A percentile compares a stretch with the other conserved stretches of the same genome.
Conservation (phyloP, 106 monocot genomes). For the Acorus gramineus region DNA sequence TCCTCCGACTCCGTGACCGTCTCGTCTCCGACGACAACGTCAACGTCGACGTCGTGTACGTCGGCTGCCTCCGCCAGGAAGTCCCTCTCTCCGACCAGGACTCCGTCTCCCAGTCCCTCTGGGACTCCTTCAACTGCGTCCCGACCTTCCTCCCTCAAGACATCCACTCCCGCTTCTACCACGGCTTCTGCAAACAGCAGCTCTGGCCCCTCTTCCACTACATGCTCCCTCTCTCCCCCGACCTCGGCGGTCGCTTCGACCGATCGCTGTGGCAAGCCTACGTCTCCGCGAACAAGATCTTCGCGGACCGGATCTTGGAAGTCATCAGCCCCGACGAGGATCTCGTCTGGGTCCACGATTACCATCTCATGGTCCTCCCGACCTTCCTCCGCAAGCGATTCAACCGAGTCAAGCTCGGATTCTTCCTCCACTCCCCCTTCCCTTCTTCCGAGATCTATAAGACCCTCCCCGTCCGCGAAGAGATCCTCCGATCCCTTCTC, state of each 20-base stretch:
- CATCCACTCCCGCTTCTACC: slow-evolving; percentile 40
- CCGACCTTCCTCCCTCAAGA: slow-evolving; percentile 51
- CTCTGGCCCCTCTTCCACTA: slow-evolving; percentile 78
- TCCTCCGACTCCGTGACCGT: slow-evolving; percentile 43
- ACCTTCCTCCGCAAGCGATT: slow-evolving; percentile 67
- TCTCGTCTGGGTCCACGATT: slow-evolving; percentile 71
- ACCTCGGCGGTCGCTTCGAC: slow-evolving; percentile 53
- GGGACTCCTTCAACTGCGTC: slow-evolving; percentile 49
- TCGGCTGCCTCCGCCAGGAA: slow-evolving; percentile 57
- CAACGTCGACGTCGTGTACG: slow-evolving; percentile 50
- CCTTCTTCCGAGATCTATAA: slow-evolving; percentile 44
- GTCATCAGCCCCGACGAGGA: slow-evolving; percentile 63
- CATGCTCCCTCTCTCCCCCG: slow-evolving; percentile 65
- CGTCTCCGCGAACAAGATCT: slow-evolving; percentile 66
- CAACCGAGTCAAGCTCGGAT: slow-evolving; percentile 61
- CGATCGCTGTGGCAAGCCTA: slow-evolving; percentile 54
- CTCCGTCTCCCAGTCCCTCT: slow-evolving; percentile 31
- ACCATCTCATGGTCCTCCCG: slow-evolving; percentile 69
- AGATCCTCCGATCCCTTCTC: slow-evolving; percentile 48
- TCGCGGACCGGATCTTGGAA: slow-evolving; percentile 59
- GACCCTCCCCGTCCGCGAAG: slow-evolving; percentile 49
- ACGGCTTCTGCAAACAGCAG: slow-evolving; percentile 72
- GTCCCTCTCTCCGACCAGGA: slow-evolving; percentile 51
- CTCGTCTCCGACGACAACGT: slow-evolving; percentile 8
- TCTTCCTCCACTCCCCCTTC: slow-evolving; percentile 39